A percentile compares a stretch with the other conserved stretches of the same genome.
phyloP scores from a whole-genome alignment of 2,329 filamentous ascomycete species.

The Aspergillus chevalieri region DNA sequence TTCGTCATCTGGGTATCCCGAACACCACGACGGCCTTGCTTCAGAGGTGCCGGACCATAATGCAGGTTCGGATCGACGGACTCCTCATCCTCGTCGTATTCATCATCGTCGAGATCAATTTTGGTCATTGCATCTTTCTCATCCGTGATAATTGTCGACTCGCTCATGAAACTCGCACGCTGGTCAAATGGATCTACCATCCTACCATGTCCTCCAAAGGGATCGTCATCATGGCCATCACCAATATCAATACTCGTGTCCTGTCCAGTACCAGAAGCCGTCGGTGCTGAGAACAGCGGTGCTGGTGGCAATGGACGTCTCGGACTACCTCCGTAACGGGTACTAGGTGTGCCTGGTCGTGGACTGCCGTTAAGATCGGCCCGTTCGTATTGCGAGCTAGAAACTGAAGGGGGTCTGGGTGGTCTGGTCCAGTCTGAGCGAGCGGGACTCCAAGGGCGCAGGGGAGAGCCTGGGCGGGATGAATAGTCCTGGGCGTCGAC shows the following conservation, averaged over 20 bases:
- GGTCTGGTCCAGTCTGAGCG: slow-evolving; percentile 62
- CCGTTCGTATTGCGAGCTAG: slow-evolving; percentile 71
- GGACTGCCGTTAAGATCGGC: slow-evolving; percentile 84
- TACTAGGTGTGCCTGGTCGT: slow-evolving; percentile 82
- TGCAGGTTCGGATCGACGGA: slow-evolving; percentile 59
- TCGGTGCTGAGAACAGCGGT: slow-evolving; percentile 66
- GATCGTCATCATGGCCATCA: slow-evolving; percentile 61
- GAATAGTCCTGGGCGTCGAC: slow-evolving; percentile 33
- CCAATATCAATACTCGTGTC: slow-evolving; percentile 44
- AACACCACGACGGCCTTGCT: slow-evolving; percentile 81
- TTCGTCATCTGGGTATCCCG: slow-evolving; percentile 80
- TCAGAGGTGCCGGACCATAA: slow-evolving; percentile 80
- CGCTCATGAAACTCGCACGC: slow-evolving; percentile 54
- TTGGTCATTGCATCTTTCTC: slow-evolving; percentile 41
- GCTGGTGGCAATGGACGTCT: slow-evolving; percentile 81
- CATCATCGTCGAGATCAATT: slow-evolving; percentile 36
- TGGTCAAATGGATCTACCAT: slow-evolving; percentile 47
- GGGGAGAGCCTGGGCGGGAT: slow-evolving; percentile 36
- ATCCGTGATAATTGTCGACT: slow-evolving; percentile 54
- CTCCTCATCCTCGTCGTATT: slow-evolving; percentile 34
- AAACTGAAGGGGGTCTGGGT: slow-evolving; percentile 59
- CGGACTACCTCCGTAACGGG: slow-evolving; percentile 80
- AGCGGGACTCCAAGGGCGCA: slow-evolving; percentile 48
- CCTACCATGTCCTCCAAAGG: slow-evolving; percentile 54
- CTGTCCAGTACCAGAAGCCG: slow-evolving; percentile 27